These are phyloP conservation scores for Kitagawia praeruptora DNA, from an alignment of 129 eudicot genomes.

Conservation along the genomic window DNA sequence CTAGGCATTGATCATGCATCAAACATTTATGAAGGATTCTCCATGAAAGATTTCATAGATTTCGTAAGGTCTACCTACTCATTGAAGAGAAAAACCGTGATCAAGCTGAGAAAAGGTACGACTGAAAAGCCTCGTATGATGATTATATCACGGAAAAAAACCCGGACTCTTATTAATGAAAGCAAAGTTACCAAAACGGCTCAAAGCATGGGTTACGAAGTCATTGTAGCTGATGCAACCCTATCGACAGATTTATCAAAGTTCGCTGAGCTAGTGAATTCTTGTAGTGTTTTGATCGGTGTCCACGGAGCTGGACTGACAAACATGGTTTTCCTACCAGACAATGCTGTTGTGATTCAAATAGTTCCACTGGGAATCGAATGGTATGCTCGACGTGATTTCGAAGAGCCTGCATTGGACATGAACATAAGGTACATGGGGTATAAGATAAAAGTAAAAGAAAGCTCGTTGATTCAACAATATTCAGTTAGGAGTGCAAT, in stretches of 20 bases:
- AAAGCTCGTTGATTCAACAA: constrained; percentile 48
- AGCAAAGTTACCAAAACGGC: constrained; percentile 30
- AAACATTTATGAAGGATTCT: constrained; percentile 10
- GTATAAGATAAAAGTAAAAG: constrained; percentile 40
- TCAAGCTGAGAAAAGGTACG: neutral
- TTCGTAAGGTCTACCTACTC: constrained; percentile 42
- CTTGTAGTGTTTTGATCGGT: constrained; percentile 59
- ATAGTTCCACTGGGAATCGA: constrained; percentile 47
- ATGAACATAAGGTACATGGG: constrained; percentile 50
- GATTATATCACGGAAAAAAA: constrained; percentile 42
- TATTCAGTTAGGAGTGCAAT: constrained; percentile 37
- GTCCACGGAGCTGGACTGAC: constrained; percentile 81
- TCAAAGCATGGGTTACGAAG: constrained; percentile 38
- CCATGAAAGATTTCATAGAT: constrained; percentile 37
- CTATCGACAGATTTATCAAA: constrained; percentile 29
- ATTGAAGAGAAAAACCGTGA: constrained; percentile 17
- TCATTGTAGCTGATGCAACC: constrained; percentile 32
- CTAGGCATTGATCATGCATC: constrained; percentile 32
- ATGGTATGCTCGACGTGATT: constrained; percentile 30
- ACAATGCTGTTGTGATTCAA: constrained; percentile 46
- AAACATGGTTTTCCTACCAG: constrained; percentile 53
- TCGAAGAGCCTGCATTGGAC: constrained; percentile 48
- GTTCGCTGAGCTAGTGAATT: constrained; percentile 43
- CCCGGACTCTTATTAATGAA: constrained; percentile 44
- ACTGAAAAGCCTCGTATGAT: constrained; percentile 34